Percentiles rank a stretch among this genome's conserved stretches.
Evolutionary conservation across 2,329 filamentous ascomycete species (phyloP).

Genomic region (Rugonectria rugulosa): DNA sequence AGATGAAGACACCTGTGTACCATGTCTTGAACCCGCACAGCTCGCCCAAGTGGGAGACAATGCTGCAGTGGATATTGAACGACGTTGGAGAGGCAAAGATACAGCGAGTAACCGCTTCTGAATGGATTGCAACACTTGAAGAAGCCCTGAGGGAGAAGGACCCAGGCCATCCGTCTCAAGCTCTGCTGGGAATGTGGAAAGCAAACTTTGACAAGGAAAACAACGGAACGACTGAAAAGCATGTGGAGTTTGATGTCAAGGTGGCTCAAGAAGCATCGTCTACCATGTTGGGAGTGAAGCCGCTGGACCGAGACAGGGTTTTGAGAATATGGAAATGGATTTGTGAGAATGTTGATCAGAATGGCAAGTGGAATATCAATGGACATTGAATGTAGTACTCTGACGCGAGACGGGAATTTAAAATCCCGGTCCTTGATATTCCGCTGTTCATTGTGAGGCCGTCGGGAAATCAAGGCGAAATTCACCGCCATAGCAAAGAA

Average conservation of each 20-base stretch:
- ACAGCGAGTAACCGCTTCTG: constrained; percentile 6
- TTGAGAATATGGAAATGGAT: constrained; percentile 36
- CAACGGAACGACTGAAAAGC: neutral
- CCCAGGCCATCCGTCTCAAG: constrained; percentile 29
- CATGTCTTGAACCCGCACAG: constrained; percentile 35
- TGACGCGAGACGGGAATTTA: no score
- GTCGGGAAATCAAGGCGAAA: no score
- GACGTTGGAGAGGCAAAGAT: neutral
- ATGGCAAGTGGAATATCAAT: no score
- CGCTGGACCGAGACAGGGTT: constrained; percentile 25
- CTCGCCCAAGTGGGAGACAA: constrained; percentile 26
- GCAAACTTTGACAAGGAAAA: neutral
- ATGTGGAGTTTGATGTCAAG: constrained; percentile 20
- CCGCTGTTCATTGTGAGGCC: no score
- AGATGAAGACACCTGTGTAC: constrained; percentile 16
- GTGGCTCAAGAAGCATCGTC: constrained; percentile 13
- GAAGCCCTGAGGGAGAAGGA: neutral
- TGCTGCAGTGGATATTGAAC: constrained; percentile 31
- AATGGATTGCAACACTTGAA: constrained; percentile 32
- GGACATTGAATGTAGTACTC: no score
- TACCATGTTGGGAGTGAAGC: constrained; percentile 18
- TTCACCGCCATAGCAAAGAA: no score
- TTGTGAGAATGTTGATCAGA: constrained; percentile 6
- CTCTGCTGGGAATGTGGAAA: constrained; percentile 35
- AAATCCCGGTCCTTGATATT: no score